Evolutionary conservation across 1,284 basidiomycete genomes (phyloP).

Genomic region (Cryptococcus sp.): DNA sequence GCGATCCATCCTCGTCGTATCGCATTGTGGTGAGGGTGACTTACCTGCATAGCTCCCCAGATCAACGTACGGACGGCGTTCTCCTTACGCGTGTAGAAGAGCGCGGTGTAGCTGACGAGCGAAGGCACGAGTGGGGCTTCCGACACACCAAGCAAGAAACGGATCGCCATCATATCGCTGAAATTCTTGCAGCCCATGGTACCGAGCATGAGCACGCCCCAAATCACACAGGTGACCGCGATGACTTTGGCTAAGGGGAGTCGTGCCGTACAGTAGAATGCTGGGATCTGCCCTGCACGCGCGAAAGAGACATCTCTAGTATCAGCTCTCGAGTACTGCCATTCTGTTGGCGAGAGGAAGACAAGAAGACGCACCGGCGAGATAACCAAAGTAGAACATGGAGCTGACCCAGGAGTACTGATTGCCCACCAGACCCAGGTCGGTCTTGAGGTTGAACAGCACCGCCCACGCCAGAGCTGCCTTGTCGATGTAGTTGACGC

Average conservation of each 20-base stretch:
- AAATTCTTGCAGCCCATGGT: slow-evolving; percentile 17
- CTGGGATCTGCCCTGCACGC: slow-evolving; percentile 14
- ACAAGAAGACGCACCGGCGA: slow-evolving; percentile 14
- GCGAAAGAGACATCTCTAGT: neutral
- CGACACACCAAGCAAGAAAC: slow-evolving; percentile 7
- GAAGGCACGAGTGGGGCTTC: slow-evolving; percentile 13
- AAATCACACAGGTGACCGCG: slow-evolving; percentile 11
- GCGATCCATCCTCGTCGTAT: neutral
- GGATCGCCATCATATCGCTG: slow-evolving; percentile 6
- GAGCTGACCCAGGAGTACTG: slow-evolving; percentile 20
- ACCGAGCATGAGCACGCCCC: slow-evolving; percentile 20
- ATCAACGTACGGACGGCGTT: slow-evolving; percentile 15
- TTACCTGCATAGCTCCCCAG: slow-evolving; percentile 25
- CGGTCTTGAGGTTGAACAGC: slow-evolving; percentile 14
- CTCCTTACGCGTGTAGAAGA: slow-evolving; percentile 14
- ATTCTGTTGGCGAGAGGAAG: neutral
- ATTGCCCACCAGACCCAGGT: slow-evolving; percentile 18
- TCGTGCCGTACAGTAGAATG: slow-evolving; percentile 15
- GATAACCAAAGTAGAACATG: slow-evolving; percentile 24
- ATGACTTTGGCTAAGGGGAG: slow-evolving; percentile 19
- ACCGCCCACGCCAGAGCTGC: slow-evolving; percentile 20
- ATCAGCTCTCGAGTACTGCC: too few species aligned
- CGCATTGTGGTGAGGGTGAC: neutral
- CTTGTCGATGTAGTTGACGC: slow-evolving; percentile 21
- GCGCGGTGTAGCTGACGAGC: slow-evolving; percentile 11